Conservation (phyloP, 306 rosid species). For the Casuarina equisetifolia region DNA sequence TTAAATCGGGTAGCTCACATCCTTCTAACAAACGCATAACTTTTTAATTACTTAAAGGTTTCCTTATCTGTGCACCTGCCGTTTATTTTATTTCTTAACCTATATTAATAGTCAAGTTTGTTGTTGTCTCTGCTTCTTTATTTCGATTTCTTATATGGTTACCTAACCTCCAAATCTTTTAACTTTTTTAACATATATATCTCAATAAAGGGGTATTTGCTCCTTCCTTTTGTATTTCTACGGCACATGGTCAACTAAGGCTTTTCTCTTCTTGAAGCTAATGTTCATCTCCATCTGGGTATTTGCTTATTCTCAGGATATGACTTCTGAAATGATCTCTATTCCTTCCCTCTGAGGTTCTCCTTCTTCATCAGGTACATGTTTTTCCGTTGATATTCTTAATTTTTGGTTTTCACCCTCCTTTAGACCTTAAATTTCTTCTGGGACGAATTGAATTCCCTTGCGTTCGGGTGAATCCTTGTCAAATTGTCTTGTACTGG, state of each 20-base stretch:
- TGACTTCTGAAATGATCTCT: constrained; percentile 12
- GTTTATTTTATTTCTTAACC: constrained; percentile 11
- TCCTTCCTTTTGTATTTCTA: constrained; percentile 21
- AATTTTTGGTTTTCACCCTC: background rate
- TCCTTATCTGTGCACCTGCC: background rate
- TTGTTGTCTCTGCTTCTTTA: constrained; percentile 9
- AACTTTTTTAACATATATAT: constrained; percentile 17
- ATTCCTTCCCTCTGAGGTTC: constrained; percentile 27
- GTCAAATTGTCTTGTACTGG: background rate
- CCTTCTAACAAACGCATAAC: constrained; percentile 11
- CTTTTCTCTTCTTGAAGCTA: constrained; percentile 29
- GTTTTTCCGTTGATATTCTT: constrained; percentile 14
- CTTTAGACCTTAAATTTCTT: background rate
- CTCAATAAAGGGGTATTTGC: constrained; percentile 29
- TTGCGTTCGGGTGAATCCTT: background rate
- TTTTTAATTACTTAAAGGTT: constrained; percentile 4
- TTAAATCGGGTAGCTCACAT: constrained; percentile 18
- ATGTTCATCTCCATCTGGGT: constrained; percentile 39
- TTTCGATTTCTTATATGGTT: constrained; percentile 20
- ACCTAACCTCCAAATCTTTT: constrained; percentile 31
- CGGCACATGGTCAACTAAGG: constrained; percentile 27
- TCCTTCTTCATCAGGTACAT: constrained; percentile 38
- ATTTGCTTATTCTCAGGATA: constrained; percentile 22
- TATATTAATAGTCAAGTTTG: constrained; percentile 18
- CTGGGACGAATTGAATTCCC: constrained; percentile 4